A percentile compares a stretch with the other conserved stretches of the same genome.
Evolutionary conservation across 2,329 filamentous ascomycete species (phyloP).

Genomic region (Ceratocystis lukuohia): DNA sequence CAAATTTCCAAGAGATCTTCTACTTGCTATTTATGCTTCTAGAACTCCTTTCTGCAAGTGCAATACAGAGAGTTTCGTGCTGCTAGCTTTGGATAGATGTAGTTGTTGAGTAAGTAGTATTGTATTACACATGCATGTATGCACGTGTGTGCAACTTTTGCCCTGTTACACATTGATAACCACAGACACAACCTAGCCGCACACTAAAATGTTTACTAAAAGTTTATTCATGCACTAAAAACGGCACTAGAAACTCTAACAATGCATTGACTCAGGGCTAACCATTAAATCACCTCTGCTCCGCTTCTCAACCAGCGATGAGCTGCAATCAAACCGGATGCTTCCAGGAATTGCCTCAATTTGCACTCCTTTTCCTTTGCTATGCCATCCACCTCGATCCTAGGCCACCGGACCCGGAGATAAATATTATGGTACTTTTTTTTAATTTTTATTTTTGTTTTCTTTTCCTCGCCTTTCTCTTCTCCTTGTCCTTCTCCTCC

Average conservation of each 20-base stretch:
- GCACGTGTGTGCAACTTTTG: neutral
- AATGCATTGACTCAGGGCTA: neutral
- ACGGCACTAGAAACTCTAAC: slow-evolving; percentile 1
- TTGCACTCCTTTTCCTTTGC: neutral
- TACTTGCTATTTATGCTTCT: neutral
- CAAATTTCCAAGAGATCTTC: neutral
- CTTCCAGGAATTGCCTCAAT: neutral
- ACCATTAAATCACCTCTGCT: neutral
- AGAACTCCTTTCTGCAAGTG: neutral
- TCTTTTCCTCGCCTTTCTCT: neutral
- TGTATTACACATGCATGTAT: neutral
- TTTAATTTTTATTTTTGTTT: neutral
- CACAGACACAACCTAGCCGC: neutral
- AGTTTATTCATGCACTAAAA: slow-evolving; percentile 7
- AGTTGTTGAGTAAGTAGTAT: neutral
- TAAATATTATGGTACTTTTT: neutral
- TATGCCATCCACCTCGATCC: neutral
- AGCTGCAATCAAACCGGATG: neutral
- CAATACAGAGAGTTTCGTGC: neutral
- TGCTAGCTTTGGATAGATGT: neutral
- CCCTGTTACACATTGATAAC: neutral
- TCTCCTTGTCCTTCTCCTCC: neutral
- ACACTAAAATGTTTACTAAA: slow-evolving; percentile 6
- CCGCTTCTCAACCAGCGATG: neutral
- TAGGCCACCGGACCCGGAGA: neutral